Conservation (phyloP, 2,329 filamentous ascomycete species). For the Fusarium pseudograminearum region DNA sequence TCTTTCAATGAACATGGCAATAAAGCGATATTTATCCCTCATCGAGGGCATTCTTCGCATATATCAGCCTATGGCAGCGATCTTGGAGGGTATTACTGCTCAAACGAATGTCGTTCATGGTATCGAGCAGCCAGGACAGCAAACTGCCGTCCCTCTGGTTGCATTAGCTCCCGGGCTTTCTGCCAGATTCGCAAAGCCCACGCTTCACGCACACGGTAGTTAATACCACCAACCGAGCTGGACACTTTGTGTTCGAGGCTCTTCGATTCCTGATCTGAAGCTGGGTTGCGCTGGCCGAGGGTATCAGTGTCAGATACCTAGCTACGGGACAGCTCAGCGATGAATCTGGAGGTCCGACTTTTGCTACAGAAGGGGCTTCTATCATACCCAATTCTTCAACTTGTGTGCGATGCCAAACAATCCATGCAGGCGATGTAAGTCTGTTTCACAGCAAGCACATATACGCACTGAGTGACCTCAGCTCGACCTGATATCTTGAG, state of each 20-base stretch:
- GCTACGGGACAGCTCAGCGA: neutral
- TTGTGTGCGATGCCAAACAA: neutral
- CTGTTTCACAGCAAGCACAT: conserved; percentile 45
- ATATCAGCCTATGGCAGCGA: no score
- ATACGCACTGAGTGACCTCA: conserved; percentile 51
- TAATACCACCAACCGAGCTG: neutral
- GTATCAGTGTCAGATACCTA: neutral
- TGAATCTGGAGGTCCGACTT: neutral
- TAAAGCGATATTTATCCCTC: neutral
- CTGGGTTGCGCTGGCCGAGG: neutral
- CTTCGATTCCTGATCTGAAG: neutral
- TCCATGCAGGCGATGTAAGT: neutral
- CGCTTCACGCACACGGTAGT: neutral
- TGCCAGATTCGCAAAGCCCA: neutral
- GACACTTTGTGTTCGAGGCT: neutral
- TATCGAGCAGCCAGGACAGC: neutral
- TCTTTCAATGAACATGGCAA: conserved; percentile 35
- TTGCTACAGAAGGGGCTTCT: neutral
- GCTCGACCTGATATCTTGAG: neutral
- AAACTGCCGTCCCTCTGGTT: neutral
- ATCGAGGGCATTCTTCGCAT: neutral
- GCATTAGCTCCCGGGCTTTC: neutral
- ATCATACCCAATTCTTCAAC: neutral
- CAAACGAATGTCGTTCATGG: neutral
- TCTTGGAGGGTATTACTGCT: no score